Base-by-base conservation (phyloP, 805 yeast genomes). In the Metschnikowia kofuensis region DNA sequence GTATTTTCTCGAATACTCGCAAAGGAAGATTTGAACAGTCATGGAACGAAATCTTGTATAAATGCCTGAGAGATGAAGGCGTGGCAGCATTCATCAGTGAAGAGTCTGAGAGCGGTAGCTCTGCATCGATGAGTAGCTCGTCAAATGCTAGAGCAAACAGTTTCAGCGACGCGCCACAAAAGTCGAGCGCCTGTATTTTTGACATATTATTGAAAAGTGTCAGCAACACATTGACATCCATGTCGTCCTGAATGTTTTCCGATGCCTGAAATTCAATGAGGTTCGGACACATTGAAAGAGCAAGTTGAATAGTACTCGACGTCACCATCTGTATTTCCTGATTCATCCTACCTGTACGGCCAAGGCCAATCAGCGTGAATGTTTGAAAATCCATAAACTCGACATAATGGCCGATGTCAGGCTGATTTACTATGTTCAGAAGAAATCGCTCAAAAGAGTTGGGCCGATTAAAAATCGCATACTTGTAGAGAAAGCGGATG, bases 311-410 rank as follows among this genome's bases (percentile, higher is more conserved):
- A 2, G 96, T 90, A 28, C 72, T 69, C 37, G 84, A 75, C 0
- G 96, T 90, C 37, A 90, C 89, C 87, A 88, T 87, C 66, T 90
- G 95, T 57, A 90, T 90, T 66, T 87, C 95, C 65, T 81, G 84
- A 68, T 87, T 91, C 96, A 90, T 90, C 57, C 85, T 78, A 10
- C 87, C 89, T 0, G 97, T 87, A 54, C 97, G 75, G 2, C 97
- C 97, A 42, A 90, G 74, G 0, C 97, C 97, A 42, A 91, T 83
- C 0, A 92, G 84, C 1, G 97, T 89, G 66, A 90, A 85, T 57
- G 87, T 92, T 60, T 87, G 87, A 59, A 90, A 91, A 69, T 90
- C 97, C 57, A 91, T 78, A 45, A 84, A 82, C 57, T 83, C 82
- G 16, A 88, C 92, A 54, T 78, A 79, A 51, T 75, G 78, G 14